Percentiles rank a stretch among this genome's conserved stretches.
Conservation (phyloP, 1,284 basidiomycete species). For the Agroathelia rolfsii region DNA sequence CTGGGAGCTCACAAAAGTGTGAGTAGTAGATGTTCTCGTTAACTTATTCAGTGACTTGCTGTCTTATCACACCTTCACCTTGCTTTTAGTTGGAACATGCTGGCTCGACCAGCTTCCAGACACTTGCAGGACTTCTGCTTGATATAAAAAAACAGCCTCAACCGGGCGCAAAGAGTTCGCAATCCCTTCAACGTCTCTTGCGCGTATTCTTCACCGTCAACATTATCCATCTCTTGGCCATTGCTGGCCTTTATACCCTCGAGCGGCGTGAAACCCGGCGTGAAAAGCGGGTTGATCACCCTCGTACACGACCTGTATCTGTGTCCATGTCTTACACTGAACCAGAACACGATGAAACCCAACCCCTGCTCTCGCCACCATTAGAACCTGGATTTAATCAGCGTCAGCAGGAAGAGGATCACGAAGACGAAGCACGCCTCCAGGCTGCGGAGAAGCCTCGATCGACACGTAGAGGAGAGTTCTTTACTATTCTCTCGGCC, state of each 20-base stretch:
- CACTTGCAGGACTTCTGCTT: constrained; percentile 55
- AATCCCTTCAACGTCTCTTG: constrained; percentile 39
- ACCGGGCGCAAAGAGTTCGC: constrained; percentile 8
- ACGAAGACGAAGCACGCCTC: too few species aligned
- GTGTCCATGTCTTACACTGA: too few species aligned
- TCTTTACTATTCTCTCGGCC: constrained; percentile 36
- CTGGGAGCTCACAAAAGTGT: constrained; percentile 74
- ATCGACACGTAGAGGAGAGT: constrained; percentile 38
- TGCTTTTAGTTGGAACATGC: constrained; percentile 62
- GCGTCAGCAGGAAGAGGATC: too few species aligned
- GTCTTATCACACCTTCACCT: too few species aligned
- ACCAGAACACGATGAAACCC: too few species aligned
- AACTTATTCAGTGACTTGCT: constrained; percentile 2
- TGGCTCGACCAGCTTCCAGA: constrained; percentile 63
- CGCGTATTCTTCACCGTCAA: constrained; percentile 53
- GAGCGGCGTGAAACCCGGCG: constrained; percentile 20
- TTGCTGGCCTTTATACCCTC: constrained; percentile 38
- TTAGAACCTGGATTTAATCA: too few species aligned
- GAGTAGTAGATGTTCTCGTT: too few species aligned
- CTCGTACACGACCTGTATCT: too few species aligned
- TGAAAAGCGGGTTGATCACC: too few species aligned
- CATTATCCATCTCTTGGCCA: constrained; percentile 42
- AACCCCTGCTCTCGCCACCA: constrained; percentile 11
- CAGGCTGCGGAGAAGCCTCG: constrained; percentile 21
- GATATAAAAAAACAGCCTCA: constrained; percentile 34